Percentiles rank a stretch among this genome's conserved stretches.
phyloP scores from a whole-genome alignment of 805 yeast species.

The Wickerhamiella shivajii region DNA sequence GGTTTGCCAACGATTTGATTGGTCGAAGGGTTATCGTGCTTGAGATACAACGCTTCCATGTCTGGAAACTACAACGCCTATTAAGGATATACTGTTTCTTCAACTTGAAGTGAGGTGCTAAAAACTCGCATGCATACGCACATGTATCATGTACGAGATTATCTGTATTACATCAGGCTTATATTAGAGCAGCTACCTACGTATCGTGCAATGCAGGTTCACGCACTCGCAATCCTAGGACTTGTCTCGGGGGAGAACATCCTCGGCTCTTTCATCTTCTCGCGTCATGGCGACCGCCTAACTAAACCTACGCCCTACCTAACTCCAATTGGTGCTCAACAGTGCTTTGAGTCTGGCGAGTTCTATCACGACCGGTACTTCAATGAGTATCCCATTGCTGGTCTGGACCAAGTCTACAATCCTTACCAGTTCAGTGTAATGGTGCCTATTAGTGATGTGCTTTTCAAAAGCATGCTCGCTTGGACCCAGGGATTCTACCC shows the following conservation, averaged over 20 bases:
- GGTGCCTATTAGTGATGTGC: constrained; percentile 26
- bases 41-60: too few species aligned
- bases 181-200: too few species aligned
- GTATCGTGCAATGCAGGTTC: too few species aligned
- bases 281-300: constrained; percentile 37
- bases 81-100: too few species aligned
- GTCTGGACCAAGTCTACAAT: constrained; percentile 22
- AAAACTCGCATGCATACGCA: too few species aligned
- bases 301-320: constrained; percentile 32
- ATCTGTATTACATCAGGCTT: too few species aligned
- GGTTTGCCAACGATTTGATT: too few species aligned
- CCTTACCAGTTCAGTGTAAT: constrained; percentile 28
- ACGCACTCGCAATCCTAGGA: neutral
- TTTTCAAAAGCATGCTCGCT: constrained; percentile 30
- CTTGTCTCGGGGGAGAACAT: constrained; percentile 12
- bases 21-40: too few species aligned
- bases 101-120: too few species aligned
- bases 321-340: constrained; percentile 31
- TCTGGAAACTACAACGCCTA: too few species aligned
- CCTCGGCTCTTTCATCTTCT: constrained; percentile 33
- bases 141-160: too few species aligned
- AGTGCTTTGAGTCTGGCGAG: constrained; percentile 28
- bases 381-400: constrained; percentile 18
- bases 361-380: constrained; percentile 32
- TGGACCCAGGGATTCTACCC: constrained; percentile 38